phyloP scores from a whole-genome alignment of 2,329 filamentous ascomycete species.

The Sclerotinia spermophila region DNA sequence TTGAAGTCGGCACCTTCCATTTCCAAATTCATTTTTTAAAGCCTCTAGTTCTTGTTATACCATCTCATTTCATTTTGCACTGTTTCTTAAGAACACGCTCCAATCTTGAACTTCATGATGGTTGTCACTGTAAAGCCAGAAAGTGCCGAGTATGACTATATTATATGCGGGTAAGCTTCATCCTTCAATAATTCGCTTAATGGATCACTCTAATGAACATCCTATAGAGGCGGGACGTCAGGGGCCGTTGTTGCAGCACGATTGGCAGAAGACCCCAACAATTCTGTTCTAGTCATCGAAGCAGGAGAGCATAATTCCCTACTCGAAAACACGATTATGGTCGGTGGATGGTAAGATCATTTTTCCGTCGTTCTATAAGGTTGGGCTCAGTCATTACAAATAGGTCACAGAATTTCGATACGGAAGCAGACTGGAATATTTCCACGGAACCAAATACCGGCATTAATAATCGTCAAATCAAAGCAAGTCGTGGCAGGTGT shows the following conservation, averaged over 20 bases:
- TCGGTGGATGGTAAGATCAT: conserved; percentile 43
- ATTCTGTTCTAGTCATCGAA: conserved; percentile 47
- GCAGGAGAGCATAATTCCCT: conserved; percentile 45
- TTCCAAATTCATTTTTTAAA: not conserved
- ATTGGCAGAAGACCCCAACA: conserved; percentile 49
- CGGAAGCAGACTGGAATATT: conserved; percentile 51
- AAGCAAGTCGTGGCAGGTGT: conserved; percentile 48
- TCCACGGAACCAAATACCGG: conserved; percentile 41
- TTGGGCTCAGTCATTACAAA: not conserved
- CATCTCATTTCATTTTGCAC: not conserved
- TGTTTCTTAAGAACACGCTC: not conserved
- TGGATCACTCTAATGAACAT: not conserved
- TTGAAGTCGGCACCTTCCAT: not conserved
- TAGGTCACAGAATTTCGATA: conserved; percentile 47
- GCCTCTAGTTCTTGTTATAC: not conserved
- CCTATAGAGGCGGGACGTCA: conserved; percentile 44
- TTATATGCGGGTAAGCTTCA: conserved; percentile 30
- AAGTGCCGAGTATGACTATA: conserved; percentile 29
- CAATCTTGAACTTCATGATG: conserved; percentile 9
- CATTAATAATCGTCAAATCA: conserved; percentile 44
- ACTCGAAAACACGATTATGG: conserved; percentile 50
- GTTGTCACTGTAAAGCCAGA: conserved; percentile 23
- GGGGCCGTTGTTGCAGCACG: conserved; percentile 50
- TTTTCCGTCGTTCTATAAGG: not conserved
- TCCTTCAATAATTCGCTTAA: not conserved